Evolutionary conservation across 441 rosid species (phyloP).

Genomic region (Mallotus repandus): DNA sequence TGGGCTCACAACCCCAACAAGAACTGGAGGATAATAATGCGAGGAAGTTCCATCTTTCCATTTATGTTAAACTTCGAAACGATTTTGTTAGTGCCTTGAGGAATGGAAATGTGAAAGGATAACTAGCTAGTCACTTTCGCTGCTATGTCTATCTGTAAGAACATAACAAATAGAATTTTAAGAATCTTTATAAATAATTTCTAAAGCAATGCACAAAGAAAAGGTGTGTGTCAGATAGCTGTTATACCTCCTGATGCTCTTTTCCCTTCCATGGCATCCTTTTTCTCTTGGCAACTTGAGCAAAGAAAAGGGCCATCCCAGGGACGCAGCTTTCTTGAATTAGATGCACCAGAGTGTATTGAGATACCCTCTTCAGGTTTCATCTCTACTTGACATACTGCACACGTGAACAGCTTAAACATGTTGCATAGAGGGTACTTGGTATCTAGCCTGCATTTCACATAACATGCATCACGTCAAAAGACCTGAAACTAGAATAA

Average conservation of each 20-base stretch:
- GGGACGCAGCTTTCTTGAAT: constrained; percentile 66
- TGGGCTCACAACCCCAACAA: constrained; percentile 24
- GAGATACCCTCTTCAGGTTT: constrained; percentile 96
- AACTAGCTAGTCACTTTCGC: constrained; percentile 82
- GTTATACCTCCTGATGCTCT: constrained; percentile 68
- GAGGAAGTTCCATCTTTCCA: constrained; percentile 29
- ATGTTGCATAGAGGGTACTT: constrained; percentile 96
- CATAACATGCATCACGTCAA: constrained; percentile 19
- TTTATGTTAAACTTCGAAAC: constrained; percentile 34
- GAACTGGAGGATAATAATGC: constrained; percentile 19
- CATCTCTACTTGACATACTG: constrained; percentile 95
- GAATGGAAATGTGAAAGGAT: constrained; percentile 19
- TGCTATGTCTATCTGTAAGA: constrained; percentile 63
- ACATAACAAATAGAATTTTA: constrained; percentile 1
- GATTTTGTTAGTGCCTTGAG: constrained; percentile 36
- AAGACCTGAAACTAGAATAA: constrained; percentile 4
- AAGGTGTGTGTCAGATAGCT: constrained; percentile 8
- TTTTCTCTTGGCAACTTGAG: constrained; percentile 92
- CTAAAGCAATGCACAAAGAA: neutral
- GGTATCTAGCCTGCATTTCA: constrained; percentile 77
- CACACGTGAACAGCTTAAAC: constrained; percentile 92
- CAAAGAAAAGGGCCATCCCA: constrained; percentile 99
- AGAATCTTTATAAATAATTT: constrained; percentile 6
- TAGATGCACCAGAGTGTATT: constrained; percentile 72
- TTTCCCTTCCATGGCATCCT: constrained; percentile 98